Evolutionary conservation across 768 basidiomycete species (phyloP), one percentile per base, ranked within the genome.

Genomic region (Mycena maculata): DNA sequence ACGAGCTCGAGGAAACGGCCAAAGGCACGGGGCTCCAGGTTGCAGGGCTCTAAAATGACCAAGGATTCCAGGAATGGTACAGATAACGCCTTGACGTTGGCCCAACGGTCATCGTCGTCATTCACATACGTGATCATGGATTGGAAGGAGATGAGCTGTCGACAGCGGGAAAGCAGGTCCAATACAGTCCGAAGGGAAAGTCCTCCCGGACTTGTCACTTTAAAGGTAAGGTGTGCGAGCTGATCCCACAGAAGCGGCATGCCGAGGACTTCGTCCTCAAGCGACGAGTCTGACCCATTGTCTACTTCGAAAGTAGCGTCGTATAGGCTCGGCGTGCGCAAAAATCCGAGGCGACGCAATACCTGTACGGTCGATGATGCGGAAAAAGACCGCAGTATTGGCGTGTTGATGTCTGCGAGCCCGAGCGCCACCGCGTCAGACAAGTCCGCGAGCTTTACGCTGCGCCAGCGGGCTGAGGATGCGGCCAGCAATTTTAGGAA

Each of bases 41-140:
- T 28, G 38, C 28, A 10, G n/a, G 49, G 49, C n/a, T 49, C 36
- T 11, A 41, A 30, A 11, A 60, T 10, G 38, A 52, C 36, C 22
- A 60, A 60, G 2, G 60, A 28, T 47, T 30, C 13, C 16, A 60
- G 48, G 49, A 30, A 60, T 28, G 60, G 48, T 13, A 60, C 22
- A 18, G 38, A 30, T 20, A 60, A 13, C 6, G 27, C 3, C 16
- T n/a, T n/a, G n/a, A n/a, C n/a, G n/a, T n/a, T n/a, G n/a, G n/a
- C 18, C n/a, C 11, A 47, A 60, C 10, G 27, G 28, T 16, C 20
- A 54, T 54, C 20, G 28, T 15, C 10, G 13, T 31, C 42, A 22
- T 5, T 22, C 8, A 7, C 42, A n/a, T 44, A 20, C 3, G n/a
- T 7, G 27, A 54, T 54, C 30, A 15, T 41, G n/a, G 22, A 7